These are phyloP conservation scores for Termitomyces sp. DNA, from an alignment of 1,284 basidiomycete species.

Conservation along the genomic window DNA sequence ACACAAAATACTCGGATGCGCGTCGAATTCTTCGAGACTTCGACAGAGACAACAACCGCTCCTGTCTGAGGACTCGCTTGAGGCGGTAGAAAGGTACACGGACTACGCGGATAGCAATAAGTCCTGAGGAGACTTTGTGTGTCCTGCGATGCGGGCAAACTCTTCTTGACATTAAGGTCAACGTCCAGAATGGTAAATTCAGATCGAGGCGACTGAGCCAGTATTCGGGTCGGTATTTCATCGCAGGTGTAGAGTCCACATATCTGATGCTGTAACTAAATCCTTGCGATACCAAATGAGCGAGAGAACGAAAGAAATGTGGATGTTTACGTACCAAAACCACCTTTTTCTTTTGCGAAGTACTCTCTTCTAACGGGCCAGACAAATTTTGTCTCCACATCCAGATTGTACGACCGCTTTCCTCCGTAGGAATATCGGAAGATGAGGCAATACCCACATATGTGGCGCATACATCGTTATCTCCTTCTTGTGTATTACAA, in stretches of 20 bases:
- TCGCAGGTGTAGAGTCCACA: slow-evolving; percentile 41
- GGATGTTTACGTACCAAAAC: slow-evolving; percentile 37
- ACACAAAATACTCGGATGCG: slow-evolving; percentile 22
- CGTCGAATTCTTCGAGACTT: slow-evolving; percentile 15
- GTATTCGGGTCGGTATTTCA: slow-evolving; percentile 33
- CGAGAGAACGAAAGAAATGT: slow-evolving; percentile 3
- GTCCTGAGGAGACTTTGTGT: slow-evolving; percentile 30
- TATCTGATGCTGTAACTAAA: slow-evolving; percentile 41
- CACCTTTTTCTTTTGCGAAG: slow-evolving; percentile 35
- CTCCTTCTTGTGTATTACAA: slow-evolving; percentile 27
- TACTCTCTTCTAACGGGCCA: slow-evolving; percentile 29
- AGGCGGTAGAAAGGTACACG: slow-evolving; percentile 40
- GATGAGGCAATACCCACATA: slow-evolving; percentile 50
- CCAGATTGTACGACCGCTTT: slow-evolving; percentile 49
- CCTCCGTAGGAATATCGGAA: slow-evolving; percentile 36
- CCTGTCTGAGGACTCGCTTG: slow-evolving; percentile 23
- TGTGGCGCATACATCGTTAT: slow-evolving; percentile 42
- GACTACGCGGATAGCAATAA: slow-evolving; percentile 39
- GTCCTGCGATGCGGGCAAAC: slow-evolving; percentile 25
- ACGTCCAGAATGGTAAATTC: slow-evolving; percentile 39
- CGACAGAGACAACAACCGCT: slow-evolving; percentile 28
- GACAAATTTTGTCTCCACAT: slow-evolving; percentile 56
- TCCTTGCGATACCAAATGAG: slow-evolving; percentile 19
- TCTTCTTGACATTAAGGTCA: slow-evolving; percentile 37
- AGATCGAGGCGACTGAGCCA: slow-evolving; percentile 43